These are phyloP conservation scores for Ganoderma multipileum DNA, from an alignment of 1,284 basidiomycete genomes.

Conservation along the genomic window DNA sequence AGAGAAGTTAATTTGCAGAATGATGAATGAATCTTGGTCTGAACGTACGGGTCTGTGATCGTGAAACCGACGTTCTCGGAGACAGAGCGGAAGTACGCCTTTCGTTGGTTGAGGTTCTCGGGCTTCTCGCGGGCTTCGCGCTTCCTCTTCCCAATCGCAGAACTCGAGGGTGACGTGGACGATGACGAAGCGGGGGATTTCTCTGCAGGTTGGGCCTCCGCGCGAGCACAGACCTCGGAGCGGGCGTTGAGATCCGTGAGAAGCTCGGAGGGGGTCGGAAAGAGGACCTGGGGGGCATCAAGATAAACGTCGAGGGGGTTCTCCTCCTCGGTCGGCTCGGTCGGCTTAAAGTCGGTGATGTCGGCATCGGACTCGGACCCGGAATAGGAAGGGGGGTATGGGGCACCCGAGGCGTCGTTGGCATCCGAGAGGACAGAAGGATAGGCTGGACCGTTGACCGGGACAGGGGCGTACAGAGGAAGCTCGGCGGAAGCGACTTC, in stretches of 20 bases:
- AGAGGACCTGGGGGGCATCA: conserved; percentile 48
- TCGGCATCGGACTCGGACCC: neutral
- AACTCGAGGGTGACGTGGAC: neutral
- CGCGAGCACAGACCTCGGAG: conserved; percentile 22
- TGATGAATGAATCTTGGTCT: neutral
- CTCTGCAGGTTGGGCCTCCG: conserved; percentile 11
- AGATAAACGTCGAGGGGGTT: conserved; percentile 39
- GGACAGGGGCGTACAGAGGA: conserved; percentile 38
- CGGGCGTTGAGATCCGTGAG: conserved; percentile 50
- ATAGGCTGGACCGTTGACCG: conserved; percentile 33
- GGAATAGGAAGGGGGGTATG: neutral
- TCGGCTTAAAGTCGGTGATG: conserved; percentile 12
- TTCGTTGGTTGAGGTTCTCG: conserved; percentile 52
- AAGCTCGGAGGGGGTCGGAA: conserved; percentile 73
- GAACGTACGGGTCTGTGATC: conserved; percentile 64
- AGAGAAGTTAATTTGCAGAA: neutral
- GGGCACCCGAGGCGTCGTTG: conserved; percentile 1
- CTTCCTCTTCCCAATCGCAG: conserved; percentile 11
- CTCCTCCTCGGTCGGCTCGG: conserved; percentile 7
- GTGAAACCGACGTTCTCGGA: conserved; percentile 62
- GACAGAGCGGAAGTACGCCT: conserved; percentile 58
- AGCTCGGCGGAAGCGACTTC: neutral
- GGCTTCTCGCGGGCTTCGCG: conserved; percentile 18
- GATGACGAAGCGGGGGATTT: neutral
- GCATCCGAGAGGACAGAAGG: conserved; percentile 33